These are phyloP conservation scores for Zanthoxylum bungeanum DNA, from an alignment of 345 rosid genomes.

Conservation along the genomic window DNA sequence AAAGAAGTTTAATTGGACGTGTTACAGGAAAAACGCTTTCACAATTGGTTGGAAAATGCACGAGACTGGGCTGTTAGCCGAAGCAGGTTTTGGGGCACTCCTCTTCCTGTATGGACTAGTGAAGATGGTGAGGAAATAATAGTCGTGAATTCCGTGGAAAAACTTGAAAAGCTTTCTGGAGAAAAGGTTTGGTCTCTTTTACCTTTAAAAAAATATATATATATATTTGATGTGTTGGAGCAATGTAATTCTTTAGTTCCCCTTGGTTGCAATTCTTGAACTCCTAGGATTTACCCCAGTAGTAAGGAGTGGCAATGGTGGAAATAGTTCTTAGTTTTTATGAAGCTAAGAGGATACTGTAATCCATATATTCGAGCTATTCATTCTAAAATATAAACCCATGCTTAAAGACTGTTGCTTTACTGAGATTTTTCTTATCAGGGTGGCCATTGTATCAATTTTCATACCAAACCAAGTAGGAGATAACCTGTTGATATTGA, in stretches of 20 bases:
- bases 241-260: background rate
- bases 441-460: background rate
- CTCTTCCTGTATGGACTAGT: constrained; percentile 92
- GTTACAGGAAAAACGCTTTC: constrained; percentile 88
- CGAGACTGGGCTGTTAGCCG: constrained; percentile 99
- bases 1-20: constrained; percentile 13
- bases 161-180: constrained; percentile 92
- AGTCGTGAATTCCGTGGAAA: constrained; percentile 79
- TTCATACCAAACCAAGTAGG: background rate
- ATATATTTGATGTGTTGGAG: background rate
- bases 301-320: background rate
- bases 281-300: background rate
- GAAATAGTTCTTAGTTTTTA: background rate
- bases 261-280: background rate
- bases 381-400: background rate
- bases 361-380: background rate
- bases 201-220: too few relatives aligned
- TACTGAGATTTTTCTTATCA: background rate
- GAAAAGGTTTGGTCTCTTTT: constrained; percentile 51
- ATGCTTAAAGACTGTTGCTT: background rate
- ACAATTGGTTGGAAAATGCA: constrained; percentile 99
- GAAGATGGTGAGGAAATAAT: constrained; percentile 77
- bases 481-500: background rate
- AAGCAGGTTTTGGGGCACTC: constrained; percentile 99
- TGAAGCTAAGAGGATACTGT: background rate